These are phyloP conservation scores for Pseudogymnoascus sp. DNA, from an alignment of 2,329 filamentous ascomycete species.

Conservation along the genomic window DNA sequence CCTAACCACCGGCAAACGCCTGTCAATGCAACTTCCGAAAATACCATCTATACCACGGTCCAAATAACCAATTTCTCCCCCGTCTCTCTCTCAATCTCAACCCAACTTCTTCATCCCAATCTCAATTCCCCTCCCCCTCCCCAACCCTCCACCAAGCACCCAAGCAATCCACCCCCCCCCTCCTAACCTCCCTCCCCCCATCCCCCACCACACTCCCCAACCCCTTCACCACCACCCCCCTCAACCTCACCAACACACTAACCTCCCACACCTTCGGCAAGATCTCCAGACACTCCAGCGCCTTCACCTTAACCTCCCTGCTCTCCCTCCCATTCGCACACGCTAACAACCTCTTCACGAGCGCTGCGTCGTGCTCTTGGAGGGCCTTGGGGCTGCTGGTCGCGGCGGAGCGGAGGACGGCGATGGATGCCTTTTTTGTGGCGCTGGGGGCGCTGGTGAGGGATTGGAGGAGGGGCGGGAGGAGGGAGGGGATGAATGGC, in stretches of 20 bases:
- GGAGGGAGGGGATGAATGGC: constrained; percentile 13
- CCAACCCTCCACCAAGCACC: constrained; percentile 22
- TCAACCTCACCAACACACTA: constrained; percentile 12
- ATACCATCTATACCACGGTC: background rate
- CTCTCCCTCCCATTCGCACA: background rate
- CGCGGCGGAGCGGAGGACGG: constrained; percentile 17
- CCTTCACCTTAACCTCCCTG: constrained; percentile 11
- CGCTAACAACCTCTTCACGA: constrained; percentile 22
- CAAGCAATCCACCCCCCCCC: constrained; percentile 20
- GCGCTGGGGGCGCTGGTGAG: constrained; percentile 15
- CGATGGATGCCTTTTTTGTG: constrained; percentile 19
- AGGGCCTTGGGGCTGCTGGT: constrained; percentile 11
- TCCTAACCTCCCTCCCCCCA: constrained; percentile 20
- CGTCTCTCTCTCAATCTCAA: no score
- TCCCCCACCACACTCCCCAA: constrained; percentile 23
- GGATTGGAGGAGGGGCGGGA: constrained; percentile 22
- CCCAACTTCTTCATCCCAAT: constrained; percentile 23
- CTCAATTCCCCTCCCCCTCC: background rate
- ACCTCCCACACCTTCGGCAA: constrained; percentile 18
- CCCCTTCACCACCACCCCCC: constrained; percentile 20
- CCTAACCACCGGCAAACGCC: background rate
- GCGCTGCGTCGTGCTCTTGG: constrained; percentile 22
- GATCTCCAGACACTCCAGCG: constrained; percentile 24
- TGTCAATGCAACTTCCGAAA: background rate
- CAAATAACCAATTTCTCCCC: no score